Evolutionary conservation across 768 basidiomycete genomes (phyloP), one percentile per base, ranked within the genome.

Genomic region (Mycena kentingensis): DNA sequence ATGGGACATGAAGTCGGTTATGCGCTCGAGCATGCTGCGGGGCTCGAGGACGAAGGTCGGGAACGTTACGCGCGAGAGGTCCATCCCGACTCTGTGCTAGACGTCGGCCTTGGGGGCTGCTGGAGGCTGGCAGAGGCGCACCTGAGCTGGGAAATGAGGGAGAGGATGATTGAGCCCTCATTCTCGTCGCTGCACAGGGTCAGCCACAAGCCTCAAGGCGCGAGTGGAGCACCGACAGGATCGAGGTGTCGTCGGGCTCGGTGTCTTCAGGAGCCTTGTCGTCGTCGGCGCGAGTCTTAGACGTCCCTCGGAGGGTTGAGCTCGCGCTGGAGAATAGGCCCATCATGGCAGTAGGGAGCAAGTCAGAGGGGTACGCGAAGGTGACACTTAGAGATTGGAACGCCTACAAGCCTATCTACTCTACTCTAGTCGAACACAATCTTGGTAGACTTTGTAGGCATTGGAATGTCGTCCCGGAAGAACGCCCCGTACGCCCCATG

Each of bases 1-100:
- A 72, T 98, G 97, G 51, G 93, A 88, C 88, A 98, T 95, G 73
- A 99, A 99, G 76, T 99, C 96, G 28, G 97, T 98, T 63, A 99
- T 96, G 60, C 97, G 85, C 75, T 99, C 97, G 42, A 98, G 83
- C 89, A 98, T 93, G 63, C 91, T 93, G 65, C 97, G 78, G 5
- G 97, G 97, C 73, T 99, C 96, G 52, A 99, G 83, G 0, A 99
- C 96, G 64, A 98, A 99, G 0, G 87, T 89, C 32, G 92, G 93
- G 69, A 93, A 90, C 15, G 93, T 93, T 55, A 98, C 93, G 72
- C 93, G 88, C 59, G 85, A 87, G 52, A 98, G 84, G 72, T 99
- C 97, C 95, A 97, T 97, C 35, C 95, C 96, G 56, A 94, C 88
- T 72, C 93, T 90, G 46, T 5, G 4, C 47, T 19, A 11, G 41